Evolutionary conservation across 345 rosid genomes (phyloP).

Genomic region (Physaria fendleri): DNA sequence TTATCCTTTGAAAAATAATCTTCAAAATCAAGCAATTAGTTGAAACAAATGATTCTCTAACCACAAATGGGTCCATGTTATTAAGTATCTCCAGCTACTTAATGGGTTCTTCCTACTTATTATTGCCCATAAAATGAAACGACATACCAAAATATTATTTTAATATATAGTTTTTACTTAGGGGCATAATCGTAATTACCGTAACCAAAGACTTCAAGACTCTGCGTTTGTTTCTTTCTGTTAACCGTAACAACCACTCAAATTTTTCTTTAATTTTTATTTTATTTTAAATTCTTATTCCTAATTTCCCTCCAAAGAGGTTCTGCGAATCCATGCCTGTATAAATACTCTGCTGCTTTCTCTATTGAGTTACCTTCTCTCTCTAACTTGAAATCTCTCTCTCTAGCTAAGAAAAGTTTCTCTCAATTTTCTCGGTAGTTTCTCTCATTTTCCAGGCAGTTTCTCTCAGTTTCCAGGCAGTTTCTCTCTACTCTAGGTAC

Average conservation of each 20-base stretch:
- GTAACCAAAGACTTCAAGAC: not conserved
- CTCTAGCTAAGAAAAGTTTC: not conserved
- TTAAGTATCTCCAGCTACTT: slow-evolving; percentile 21
- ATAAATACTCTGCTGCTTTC: slow-evolving; percentile 19
- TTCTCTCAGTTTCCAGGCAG: slow-evolving; percentile 4
- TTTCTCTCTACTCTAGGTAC: slow-evolving; percentile 14
- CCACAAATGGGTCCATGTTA: slow-evolving; percentile 25
- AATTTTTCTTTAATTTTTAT: not conserved
- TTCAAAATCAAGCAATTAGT: slow-evolving; percentile 32
- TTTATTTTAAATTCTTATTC: not conserved
- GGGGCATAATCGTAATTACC: slow-evolving; percentile 13
- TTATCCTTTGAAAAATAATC: slow-evolving; percentile 15
- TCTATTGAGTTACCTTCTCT: slow-evolving; percentile 5
- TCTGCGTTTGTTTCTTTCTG: not conserved
- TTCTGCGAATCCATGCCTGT: not conserved
- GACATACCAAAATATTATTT: not conserved
- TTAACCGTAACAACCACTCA: slow-evolving; percentile 16
- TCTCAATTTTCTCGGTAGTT: not conserved
- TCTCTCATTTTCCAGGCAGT: slow-evolving; percentile 5
- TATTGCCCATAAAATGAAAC: not conserved
- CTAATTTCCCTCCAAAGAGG: slow-evolving; percentile 27
- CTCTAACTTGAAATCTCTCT: slow-evolving; percentile 1
- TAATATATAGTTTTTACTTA: not conserved
- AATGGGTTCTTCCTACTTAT: not conserved
- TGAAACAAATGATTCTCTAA: slow-evolving; percentile 34